These are phyloP conservation scores for Raddia guianensis DNA, from an alignment of 176 grass and related monocot species.

Conservation along the genomic window DNA sequence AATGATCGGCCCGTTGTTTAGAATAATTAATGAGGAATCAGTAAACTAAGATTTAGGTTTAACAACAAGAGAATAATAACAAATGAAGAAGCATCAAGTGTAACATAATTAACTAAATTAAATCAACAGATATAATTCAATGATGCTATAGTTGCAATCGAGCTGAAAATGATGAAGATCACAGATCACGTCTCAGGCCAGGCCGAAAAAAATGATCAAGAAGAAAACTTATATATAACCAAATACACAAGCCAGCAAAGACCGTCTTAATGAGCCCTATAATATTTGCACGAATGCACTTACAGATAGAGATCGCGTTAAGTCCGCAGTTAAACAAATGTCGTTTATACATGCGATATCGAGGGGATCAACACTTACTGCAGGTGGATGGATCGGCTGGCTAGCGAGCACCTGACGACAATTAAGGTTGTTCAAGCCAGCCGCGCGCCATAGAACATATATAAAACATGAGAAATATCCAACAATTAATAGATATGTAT, in stretches of 20 bases:
- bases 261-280: neutral
- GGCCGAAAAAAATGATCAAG: too few species aligned
- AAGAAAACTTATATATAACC: neutral
- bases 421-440: neutral
- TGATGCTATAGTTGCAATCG: neutral
- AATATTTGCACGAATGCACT: neutral
- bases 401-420: neutral
- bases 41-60: neutral
- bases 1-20: neutral
- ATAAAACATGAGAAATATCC: too few species aligned
- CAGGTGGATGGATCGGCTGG: neutral
- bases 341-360: neutral
- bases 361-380: neutral
- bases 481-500: too few species aligned
- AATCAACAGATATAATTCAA: neutral
- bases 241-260: neutral
- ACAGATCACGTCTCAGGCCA: too few species aligned
- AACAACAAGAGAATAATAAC: neutral
- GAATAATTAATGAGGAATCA: neutral
- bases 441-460: too few species aligned
- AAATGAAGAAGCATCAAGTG: neutral
- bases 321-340: too few species aligned
- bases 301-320: neutral
- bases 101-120: neutral
- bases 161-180: neutral